Percentiles rank a stretch among this genome's conserved stretches.
phyloP scores from a whole-genome alignment of 108 stramenopile species.

The Cyclotella baltica region DNA sequence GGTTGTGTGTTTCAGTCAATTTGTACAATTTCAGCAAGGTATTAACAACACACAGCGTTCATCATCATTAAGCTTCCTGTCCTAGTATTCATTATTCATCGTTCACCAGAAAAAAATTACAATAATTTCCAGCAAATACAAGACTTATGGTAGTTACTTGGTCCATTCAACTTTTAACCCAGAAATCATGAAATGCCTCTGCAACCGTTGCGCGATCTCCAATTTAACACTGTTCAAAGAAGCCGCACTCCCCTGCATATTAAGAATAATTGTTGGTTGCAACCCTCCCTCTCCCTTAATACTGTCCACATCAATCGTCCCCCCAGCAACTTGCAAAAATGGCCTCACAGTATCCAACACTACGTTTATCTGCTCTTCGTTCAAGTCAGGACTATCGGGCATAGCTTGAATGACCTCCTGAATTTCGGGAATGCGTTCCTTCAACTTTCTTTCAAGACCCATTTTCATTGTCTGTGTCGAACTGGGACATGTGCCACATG shows the following conservation, averaged over 20 bases:
- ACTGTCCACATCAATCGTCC: slow-evolving; percentile 74
- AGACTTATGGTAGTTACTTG: too few species aligned
- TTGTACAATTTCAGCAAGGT: too few species aligned
- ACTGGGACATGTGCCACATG: slow-evolving; percentile 96
- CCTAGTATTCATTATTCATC: too few species aligned
- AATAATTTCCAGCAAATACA: too few species aligned
- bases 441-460: slow-evolving; percentile 94
- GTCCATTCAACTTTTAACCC: slow-evolving; percentile 88
- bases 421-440: slow-evolving; percentile 96
- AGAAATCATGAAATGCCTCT: slow-evolving; percentile 95
- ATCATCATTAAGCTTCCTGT: too few species aligned
- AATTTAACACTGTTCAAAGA: slow-evolving; percentile 92
- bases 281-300: slow-evolving; percentile 83
- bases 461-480: slow-evolving; percentile 98
- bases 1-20: too few species aligned
- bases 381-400: slow-evolving; percentile 91
- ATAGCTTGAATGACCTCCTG: slow-evolving; percentile 94
- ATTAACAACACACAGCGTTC: too few species aligned
- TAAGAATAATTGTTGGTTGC: slow-evolving; percentile 87
- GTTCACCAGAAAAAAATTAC: too few species aligned
- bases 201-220: slow-evolving; percentile 95
- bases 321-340: slow-evolving; percentile 95
- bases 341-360: slow-evolving; percentile 95
- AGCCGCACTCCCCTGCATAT: slow-evolving; percentile 90
- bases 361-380: slow-evolving; percentile 76